A percentile compares a stretch with the other conserved stretches of the same genome.
Evolutionary conservation across 2,329 filamentous ascomycete genomes (phyloP).

Genomic region (Fusarium mexicanum): DNA sequence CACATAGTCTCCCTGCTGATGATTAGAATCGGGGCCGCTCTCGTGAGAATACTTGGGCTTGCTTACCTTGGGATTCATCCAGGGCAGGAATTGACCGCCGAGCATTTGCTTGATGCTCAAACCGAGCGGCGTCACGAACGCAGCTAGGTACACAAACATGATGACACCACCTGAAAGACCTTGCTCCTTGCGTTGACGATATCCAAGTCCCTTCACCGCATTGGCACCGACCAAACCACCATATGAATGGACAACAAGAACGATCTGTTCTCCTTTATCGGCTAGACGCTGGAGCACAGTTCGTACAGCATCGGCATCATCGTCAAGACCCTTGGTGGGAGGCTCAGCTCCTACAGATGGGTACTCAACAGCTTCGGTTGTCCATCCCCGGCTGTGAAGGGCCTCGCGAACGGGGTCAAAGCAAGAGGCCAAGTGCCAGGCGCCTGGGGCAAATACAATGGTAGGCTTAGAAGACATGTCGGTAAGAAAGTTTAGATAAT

Average conservation of each 20-base stretch:
- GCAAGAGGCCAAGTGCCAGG: constrained; percentile 48
- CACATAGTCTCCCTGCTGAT: constrained; percentile 17
- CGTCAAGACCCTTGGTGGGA: constrained; percentile 35
- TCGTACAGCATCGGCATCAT: constrained; percentile 49
- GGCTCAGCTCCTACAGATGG: constrained; percentile 47
- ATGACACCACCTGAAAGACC: constrained; percentile 52
- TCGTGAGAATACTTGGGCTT: accelerated
- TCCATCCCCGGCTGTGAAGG: constrained; percentile 47
- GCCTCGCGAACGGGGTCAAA: constrained; percentile 45
- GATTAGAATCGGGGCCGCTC: background rate
- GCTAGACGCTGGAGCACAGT: constrained; percentile 41
- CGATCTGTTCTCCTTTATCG: constrained; percentile 51
- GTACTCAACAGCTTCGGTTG: constrained; percentile 44
- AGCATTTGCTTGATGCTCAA: constrained; percentile 41
- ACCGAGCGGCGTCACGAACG: constrained; percentile 46
- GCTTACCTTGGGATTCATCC: constrained; percentile 43
- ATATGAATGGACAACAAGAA: constrained; percentile 56
- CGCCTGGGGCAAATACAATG: constrained; percentile 53
- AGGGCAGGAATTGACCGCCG: constrained; percentile 39
- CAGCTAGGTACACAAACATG: constrained; percentile 48
- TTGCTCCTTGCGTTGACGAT: constrained; percentile 44
- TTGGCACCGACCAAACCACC: constrained; percentile 53
- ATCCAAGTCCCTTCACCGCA: constrained; percentile 49
- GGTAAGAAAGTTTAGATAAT: background rate
- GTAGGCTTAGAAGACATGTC: constrained; percentile 12